Evolutionary conservation across 352 stramenopile genomes (phyloP), one percentile per base, ranked within the genome.

Genomic region (Phytophthora pseudosyringae): DNA sequence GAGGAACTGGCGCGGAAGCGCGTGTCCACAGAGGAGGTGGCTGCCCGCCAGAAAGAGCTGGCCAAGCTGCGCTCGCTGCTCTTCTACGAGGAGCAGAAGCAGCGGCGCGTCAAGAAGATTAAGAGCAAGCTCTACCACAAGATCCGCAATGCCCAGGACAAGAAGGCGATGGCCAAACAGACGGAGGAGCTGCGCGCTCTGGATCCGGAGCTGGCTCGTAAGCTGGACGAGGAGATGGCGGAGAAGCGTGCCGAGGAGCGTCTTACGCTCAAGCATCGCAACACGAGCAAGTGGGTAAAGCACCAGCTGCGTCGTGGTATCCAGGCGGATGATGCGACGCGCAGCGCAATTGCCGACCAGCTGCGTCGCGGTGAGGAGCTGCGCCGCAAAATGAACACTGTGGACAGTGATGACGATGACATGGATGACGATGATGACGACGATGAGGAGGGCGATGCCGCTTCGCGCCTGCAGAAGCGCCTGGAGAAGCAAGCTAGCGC

Each of bases 121-220:
- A 99, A 99, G 80, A 99, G 93, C 32, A 99, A 99, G 70, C 94
- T 98, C 31, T 99, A 99, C 84, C 92, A 98, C 67, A 98, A 98
- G 71, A 99, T 99, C 67, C 87, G 94, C 48, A 99, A 99, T 74
- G 90, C 92, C 51, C 89, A 98, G 64, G 76, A 92, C 72, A 88
- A 89, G 58, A 88, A 93, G 57, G 69, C 90, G 9, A 83, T 95
- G 58, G 89, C 97, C 28, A 93, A 92, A 40, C 93, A 98, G 49
- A 83, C 75, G 49, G 77, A 93, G 33, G 76, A 91, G 53, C 71
- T 96, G 36, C 84, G 86, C n/a, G 71, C 78, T 40, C 63, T 94
- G 4, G 89, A 97, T 65, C 85, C 83, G 3, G 85, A 91, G 48
- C 53, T 94, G 28, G 83, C 81, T 8, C 79, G 82, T 28, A 73